Percentiles rank a stretch among this genome's conserved stretches.
Evolutionary conservation across 1,139 yeast species (phyloP).

Genomic region (Nadsonia commutata): DNA sequence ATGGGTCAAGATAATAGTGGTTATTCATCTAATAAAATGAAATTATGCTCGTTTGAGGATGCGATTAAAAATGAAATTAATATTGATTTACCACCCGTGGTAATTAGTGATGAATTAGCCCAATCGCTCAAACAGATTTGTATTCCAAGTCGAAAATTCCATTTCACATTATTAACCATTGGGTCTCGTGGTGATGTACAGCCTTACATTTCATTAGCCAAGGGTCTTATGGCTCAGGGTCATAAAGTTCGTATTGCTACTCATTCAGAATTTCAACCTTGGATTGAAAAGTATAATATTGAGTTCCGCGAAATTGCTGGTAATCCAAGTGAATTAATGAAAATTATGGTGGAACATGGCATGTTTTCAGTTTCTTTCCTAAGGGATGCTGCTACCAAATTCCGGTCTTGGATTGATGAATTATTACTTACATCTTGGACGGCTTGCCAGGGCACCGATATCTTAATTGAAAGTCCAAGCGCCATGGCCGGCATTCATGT

Average conservation of each 20-base stretch:
- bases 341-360: slow-evolving; percentile 84
- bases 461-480: slow-evolving; percentile 83
- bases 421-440: slow-evolving; percentile 60
- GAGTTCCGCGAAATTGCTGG: slow-evolving; percentile 72
- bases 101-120: slow-evolving; percentile 11
- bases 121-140: slow-evolving; percentile 3
- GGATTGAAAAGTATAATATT: slow-evolving; percentile 57
- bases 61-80: slow-evolving; percentile 11
- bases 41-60: slow-evolving; percentile 21
- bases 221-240: slow-evolving; percentile 65
- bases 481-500: slow-evolving; percentile 94
- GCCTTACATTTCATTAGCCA: slow-evolving; percentile 83
- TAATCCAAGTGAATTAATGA: slow-evolving; percentile 84
- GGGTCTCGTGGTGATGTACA: slow-evolving; percentile 96
- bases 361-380: slow-evolving; percentile 71
- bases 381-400: slow-evolving; percentile 66
- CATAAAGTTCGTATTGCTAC: slow-evolving; percentile 76
- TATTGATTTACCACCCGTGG: slow-evolving; percentile 16
- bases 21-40: slow-evolving; percentile 14
- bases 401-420: slow-evolving; percentile 68
- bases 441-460: slow-evolving; percentile 74
- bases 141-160: slow-evolving; percentile 26
- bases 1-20: slow-evolving; percentile 6
- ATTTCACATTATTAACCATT: slow-evolving; percentile 65
- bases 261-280: slow-evolving; percentile 62